Evolutionary conservation across 257 asterid genomes (phyloP).

Genomic region (Handroanthus guayacan): DNA sequence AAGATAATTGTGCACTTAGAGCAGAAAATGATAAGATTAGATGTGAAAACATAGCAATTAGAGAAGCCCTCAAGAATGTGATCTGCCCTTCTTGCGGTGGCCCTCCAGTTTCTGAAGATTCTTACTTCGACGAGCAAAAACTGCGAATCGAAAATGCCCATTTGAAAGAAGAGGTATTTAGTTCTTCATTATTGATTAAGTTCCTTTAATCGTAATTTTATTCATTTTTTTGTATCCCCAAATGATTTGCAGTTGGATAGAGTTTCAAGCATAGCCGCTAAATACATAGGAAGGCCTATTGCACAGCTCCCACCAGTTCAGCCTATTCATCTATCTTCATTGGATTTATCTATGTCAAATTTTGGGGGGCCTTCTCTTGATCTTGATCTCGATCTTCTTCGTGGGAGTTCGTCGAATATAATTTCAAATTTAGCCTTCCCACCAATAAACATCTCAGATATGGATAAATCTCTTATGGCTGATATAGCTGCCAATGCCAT

Average conservation of each 20-base stretch:
- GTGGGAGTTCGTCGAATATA: constrained; percentile 58
- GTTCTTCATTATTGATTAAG: too few species aligned
- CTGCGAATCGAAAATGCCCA: constrained; percentile 75
- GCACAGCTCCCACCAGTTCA: constrained; percentile 92
- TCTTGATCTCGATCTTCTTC: constrained; percentile 71
- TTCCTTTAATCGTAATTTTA: neutral
- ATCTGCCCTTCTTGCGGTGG: constrained; percentile 95
- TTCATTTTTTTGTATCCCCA: neutral
- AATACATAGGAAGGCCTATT: constrained; percentile 94
- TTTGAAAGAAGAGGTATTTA: constrained; percentile 78
- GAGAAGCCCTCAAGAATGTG: constrained; percentile 83
- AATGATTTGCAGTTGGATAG: constrained; percentile 69
- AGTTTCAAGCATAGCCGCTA: constrained; percentile 91
- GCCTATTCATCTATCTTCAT: constrained; percentile 81
- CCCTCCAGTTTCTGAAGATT: constrained; percentile 79
- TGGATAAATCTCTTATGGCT: constrained; percentile 88
- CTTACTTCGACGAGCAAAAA: constrained; percentile 83
- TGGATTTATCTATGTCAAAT: constrained; percentile 84
- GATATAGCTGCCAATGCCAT: constrained; percentile 78
- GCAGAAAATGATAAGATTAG: constrained; percentile 82
- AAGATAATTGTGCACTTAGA: constrained; percentile 76
- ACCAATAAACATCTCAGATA: constrained; percentile 61
- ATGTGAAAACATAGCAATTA: constrained; percentile 83
- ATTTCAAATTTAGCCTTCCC: constrained; percentile 47
- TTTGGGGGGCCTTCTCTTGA: constrained; percentile 79